A percentile compares a stretch with the other conserved stretches of the same genome.
Conservation (phyloP, 2,329 filamentous ascomycete species). For the Scedosporium aurantiacum region DNA sequence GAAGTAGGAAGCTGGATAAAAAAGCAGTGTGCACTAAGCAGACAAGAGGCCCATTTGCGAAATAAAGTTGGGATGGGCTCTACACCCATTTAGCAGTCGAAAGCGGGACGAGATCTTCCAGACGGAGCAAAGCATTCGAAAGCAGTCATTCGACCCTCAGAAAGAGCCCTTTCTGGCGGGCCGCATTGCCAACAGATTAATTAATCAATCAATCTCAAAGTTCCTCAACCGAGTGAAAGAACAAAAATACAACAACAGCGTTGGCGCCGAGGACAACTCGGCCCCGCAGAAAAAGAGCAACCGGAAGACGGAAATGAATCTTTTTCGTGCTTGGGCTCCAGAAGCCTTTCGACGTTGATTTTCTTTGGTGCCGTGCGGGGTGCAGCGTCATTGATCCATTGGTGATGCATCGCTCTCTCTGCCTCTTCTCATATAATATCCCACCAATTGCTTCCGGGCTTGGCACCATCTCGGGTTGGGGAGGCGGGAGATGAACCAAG, state of each 20-base stretch:
- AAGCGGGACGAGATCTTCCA: not conserved
- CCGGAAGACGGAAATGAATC: not conserved
- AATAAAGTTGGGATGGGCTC: not conserved
- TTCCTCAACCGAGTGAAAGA: no score
- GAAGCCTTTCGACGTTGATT: not conserved
- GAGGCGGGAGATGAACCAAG: not conserved
- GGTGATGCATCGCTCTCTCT: not conserved
- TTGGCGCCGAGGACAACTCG: not conserved
- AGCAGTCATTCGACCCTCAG: no score
- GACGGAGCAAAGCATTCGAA: not conserved
- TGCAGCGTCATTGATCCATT: not conserved
- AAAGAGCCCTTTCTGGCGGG: not conserved
- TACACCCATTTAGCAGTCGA: not conserved
- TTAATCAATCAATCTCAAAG: slow-evolving; percentile 1
- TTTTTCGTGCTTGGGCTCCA: not conserved
- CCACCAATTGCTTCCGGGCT: not conserved
- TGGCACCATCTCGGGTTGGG: not conserved
- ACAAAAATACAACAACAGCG: not conserved
- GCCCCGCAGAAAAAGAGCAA: not conserved
- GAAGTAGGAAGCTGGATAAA: not conserved
- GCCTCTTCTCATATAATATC: not conserved
- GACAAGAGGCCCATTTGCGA: not conserved
- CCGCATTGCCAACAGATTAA: slow-evolving; percentile 3
- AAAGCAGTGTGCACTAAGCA: not conserved
- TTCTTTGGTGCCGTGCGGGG: not conserved